Evolutionary conservation across 2,329 filamentous ascomycete species (phyloP), one percentile per base, ranked within the genome.

Genomic region (Drechslerella dactyloides): DNA sequence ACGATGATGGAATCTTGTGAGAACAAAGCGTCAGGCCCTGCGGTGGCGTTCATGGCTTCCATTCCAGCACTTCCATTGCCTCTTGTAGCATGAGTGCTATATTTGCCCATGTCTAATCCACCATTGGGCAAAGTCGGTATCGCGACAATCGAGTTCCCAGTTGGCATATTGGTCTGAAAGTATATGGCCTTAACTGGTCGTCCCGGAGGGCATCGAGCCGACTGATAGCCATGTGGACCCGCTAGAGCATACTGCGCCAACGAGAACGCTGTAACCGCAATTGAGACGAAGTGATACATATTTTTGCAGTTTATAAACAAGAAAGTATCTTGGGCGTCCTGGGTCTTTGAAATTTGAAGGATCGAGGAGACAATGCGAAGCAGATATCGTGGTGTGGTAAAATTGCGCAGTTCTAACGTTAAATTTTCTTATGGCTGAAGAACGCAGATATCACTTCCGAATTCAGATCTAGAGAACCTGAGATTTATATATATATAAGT

Each of bases 131-230:
- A 78, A 35, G 87, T 81, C 0, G 82, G 81, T 0, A 87, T 60
- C 0, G 84, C 82, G 1, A 85, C 79, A 1, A 87, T 80, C 0
- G 80, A 77, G 59, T 86, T 85, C 8, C 75, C 72, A 0, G 81
- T 74, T 8, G 76, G 77, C 1, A 83, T 80, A 74, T 88, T 88
- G 37, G 82, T 85, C 42, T 86, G 78, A 60, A 86, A 78, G 77
- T 87, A 87, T 17, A 86, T 75, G 0, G 84, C 85, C 75, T 83
- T 84, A 23, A 74, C 77, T 10, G 74, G 74, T 42, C 54, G 53
- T 7, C 46, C 50, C 8, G 11, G 21, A 50, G 17, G 35, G 54
- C 55, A 66, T 48, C 53, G 46, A 15, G 54, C 62, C 53, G 62
- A 10, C 35, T 42, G 46, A 54, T 15, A 37, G 52, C 52, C 40